Percentiles rank a stretch among this genome's conserved stretches.
Evolutionary conservation across 2,329 filamentous ascomycete species (phyloP).

Genomic region (Botryosphaeria dothidea): DNA sequence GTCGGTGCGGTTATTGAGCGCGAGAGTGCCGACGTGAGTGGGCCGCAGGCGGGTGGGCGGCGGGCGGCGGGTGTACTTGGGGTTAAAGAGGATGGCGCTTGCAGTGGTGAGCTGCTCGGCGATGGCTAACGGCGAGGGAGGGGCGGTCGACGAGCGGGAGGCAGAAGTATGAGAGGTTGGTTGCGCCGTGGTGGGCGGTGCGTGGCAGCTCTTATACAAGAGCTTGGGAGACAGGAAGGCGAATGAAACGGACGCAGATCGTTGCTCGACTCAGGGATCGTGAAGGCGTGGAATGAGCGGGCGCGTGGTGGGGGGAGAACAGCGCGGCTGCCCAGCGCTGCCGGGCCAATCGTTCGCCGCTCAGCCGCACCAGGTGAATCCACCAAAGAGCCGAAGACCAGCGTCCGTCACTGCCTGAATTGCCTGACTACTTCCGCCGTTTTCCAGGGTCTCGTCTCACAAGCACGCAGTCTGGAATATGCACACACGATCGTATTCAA

Average conservation of each 20-base stretch:
- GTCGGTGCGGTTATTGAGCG: slow-evolving; percentile 49
- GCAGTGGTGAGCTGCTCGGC: slow-evolving; percentile 50
- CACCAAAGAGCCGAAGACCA: background rate
- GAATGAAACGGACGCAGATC: slow-evolving; percentile 12
- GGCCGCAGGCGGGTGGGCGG: slow-evolving; percentile 48
- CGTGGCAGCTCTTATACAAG: slow-evolving; percentile 12
- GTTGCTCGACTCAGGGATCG: slow-evolving; percentile 15
- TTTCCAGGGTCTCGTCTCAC: background rate
- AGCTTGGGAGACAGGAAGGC: slow-evolving; percentile 5
- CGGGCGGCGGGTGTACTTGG: slow-evolving; percentile 47
- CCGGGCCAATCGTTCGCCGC: slow-evolving; percentile 7
- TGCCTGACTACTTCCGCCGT: background rate
- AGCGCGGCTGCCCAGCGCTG: slow-evolving; percentile 8
- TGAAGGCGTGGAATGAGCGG: slow-evolving; percentile 6
- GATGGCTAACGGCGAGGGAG: slow-evolving; percentile 40
- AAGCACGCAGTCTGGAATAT: background rate
- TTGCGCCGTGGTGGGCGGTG: slow-evolving; percentile 21
- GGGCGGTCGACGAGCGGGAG: slow-evolving; percentile 27
- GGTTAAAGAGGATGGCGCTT: slow-evolving; percentile 52
- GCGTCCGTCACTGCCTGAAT: background rate
- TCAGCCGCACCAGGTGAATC: slow-evolving; percentile 4
- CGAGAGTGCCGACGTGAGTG: slow-evolving; percentile 51
- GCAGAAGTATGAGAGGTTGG: slow-evolving; percentile 21
- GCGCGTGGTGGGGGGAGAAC: slow-evolving; percentile 19
- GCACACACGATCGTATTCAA: too few relatives aligned